phyloP scores from a whole-genome alignment of 2,329 filamentous ascomycete species.

The Diaporthe sp. region DNA sequence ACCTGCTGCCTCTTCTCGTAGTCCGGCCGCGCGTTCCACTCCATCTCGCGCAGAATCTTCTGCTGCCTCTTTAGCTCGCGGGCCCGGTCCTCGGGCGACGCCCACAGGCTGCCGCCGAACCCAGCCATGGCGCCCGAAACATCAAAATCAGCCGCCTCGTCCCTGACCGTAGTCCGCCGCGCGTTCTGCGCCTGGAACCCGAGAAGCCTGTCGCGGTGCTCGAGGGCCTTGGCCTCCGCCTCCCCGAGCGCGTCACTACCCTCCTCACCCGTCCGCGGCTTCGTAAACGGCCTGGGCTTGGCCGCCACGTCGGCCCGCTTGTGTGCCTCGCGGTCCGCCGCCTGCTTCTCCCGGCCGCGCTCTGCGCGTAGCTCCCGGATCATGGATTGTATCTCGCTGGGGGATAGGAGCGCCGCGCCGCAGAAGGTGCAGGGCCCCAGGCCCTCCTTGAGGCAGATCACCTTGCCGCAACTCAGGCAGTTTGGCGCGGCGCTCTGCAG shows the following conservation, averaged over 20 bases:
- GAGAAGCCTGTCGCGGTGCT: slow-evolving; percentile 85
- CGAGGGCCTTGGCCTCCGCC: slow-evolving; percentile 76
- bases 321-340: slow-evolving; percentile 79
- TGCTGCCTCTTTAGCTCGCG: slow-evolving; percentile 88
- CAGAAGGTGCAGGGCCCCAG: slow-evolving; percentile 96
- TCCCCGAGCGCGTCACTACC: slow-evolving; percentile 58
- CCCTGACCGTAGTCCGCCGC: slow-evolving; percentile 83
- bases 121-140: slow-evolving; percentile 59
- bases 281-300: slow-evolving; percentile 71
- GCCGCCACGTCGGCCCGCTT: slow-evolving; percentile 74
- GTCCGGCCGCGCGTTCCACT: slow-evolving; percentile 86
- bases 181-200: slow-evolving; percentile 89
- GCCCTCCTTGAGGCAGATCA: slow-evolving; percentile 94
- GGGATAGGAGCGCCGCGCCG: slow-evolving; percentile 77
- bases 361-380: slow-evolving; percentile 86
- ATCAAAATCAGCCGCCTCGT: slow-evolving; percentile 80
- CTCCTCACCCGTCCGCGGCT: slow-evolving; percentile 54
- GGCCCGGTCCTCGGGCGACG: slow-evolving; percentile 84
- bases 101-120: slow-evolving; percentile 78
- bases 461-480: slow-evolving; percentile 92
- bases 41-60: slow-evolving; percentile 84
- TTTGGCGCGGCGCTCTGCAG: slow-evolving; percentile 93
- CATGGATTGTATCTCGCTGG: slow-evolving; percentile 85
- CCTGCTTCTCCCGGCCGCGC: slow-evolving; percentile 88
- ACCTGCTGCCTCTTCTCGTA: slow-evolving; percentile 91